Conservation (phyloP, 75 land plant species). For the Ceratopteris richardii region DNA sequence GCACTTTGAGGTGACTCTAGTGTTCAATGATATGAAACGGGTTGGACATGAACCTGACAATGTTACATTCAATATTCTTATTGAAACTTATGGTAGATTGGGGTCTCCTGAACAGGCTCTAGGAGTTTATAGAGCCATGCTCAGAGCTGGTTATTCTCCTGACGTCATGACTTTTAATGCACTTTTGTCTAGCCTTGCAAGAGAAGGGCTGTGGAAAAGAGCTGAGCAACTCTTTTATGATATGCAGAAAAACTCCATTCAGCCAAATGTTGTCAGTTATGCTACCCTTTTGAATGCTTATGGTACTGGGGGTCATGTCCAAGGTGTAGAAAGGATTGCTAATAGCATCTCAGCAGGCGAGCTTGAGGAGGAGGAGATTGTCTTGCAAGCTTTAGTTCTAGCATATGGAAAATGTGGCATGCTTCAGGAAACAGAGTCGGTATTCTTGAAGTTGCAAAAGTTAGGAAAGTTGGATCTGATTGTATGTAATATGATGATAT, state of each 20-base stretch:
- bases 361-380: slow-evolving; percentile 29
- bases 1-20: slow-evolving; percentile 63
- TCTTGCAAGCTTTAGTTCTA: slow-evolving; percentile 60
- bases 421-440: slow-evolving; percentile 54
- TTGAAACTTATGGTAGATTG: slow-evolving; percentile 88
- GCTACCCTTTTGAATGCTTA: slow-evolving; percentile 85
- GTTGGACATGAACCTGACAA: slow-evolving; percentile 82
- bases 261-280: slow-evolving; percentile 71
- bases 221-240: slow-evolving; percentile 67
- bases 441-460: slow-evolving; percentile 49
- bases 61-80: slow-evolving; percentile 87
- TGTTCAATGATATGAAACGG: slow-evolving; percentile 89
- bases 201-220: slow-evolving; percentile 85
- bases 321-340: slow-evolving; percentile 36
- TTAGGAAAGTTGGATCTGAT: slow-evolving; percentile 47
- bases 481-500: slow-evolving; percentile 75
- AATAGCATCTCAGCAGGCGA: slow-evolving; percentile 49
- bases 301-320: slow-evolving; percentile 61
- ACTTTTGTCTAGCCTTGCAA: slow-evolving; percentile 76
- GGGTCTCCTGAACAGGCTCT: slow-evolving; percentile 78
- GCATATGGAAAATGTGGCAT: slow-evolving; percentile 70
- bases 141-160: slow-evolving; percentile 62
- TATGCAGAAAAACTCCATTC: slow-evolving; percentile 52
- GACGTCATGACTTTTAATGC: slow-evolving; percentile 87
- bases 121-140: slow-evolving; percentile 70